Percentiles rank a stretch among this genome's conserved stretches.
Conservation (phyloP, 129 eudicot genomes). For the Flaveria brownii region DNA sequence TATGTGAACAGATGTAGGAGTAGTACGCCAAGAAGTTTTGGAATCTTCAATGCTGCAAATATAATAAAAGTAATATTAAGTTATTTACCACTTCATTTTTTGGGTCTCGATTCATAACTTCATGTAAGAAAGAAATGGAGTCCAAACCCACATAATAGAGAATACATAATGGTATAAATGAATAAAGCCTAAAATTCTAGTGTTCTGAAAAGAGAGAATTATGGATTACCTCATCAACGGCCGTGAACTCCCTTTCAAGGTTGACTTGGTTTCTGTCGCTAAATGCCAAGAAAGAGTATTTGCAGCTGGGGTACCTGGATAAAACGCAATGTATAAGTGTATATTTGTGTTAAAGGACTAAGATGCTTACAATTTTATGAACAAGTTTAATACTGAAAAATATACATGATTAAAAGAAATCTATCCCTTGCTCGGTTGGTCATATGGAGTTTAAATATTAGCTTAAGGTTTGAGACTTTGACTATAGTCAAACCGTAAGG, state of each 20-base stretch:
- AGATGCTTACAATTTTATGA: constrained; percentile 3
- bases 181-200: neutral
- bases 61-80: neutral
- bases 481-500: neutral
- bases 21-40: constrained; percentile 43
- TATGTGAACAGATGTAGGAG: constrained; percentile 29
- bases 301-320: constrained; percentile 70
- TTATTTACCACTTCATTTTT: constrained; percentile 2
- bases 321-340: constrained; percentile 5
- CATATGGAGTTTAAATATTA: constrained; percentile 7
- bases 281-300: constrained; percentile 97
- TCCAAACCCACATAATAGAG: constrained; percentile 21
- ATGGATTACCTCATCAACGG: constrained; percentile 34
- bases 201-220: neutral
- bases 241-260: constrained; percentile 63
- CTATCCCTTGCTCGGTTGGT: neutral
- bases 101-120: constrained; percentile 1
- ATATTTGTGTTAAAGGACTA: neutral
- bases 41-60: constrained; percentile 62
- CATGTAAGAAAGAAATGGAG: constrained; percentile 15
- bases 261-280: constrained; percentile 86
- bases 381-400: neutral
- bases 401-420: neutral
- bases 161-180: neutral
- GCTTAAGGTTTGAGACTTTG: neutral